These are phyloP conservation scores for Strobilomyces echinocephalus DNA, from an alignment of 768 basidiomycete genomes.

Conservation along the genomic window DNA sequence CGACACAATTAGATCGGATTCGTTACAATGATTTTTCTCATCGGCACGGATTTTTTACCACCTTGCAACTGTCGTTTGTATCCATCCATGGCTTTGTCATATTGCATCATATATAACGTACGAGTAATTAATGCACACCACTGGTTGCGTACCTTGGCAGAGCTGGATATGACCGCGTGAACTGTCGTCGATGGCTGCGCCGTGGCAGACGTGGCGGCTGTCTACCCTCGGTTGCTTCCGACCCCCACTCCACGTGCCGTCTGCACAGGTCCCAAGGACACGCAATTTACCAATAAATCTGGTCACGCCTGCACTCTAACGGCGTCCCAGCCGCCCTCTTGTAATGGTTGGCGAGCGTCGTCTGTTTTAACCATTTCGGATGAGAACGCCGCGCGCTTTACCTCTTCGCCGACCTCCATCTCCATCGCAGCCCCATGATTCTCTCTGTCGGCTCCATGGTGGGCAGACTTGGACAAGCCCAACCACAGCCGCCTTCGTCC, in stretches of 20 bases:
- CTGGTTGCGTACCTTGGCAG: slow-evolving; percentile 12
- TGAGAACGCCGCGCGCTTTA: neutral
- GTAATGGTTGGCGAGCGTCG: slow-evolving; percentile 25
- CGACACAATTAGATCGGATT: slow-evolving; percentile 17
- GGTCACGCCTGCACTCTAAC: slow-evolving; percentile 21
- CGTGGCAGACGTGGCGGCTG: slow-evolving; percentile 13
- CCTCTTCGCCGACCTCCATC: neutral
- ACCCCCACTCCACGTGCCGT: slow-evolving; percentile 23
- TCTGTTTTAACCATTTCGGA: slow-evolving; percentile 26
- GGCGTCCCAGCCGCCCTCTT: slow-evolving; percentile 8
- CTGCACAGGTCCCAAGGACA: slow-evolving; percentile 18
- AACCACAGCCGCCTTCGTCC: slow-evolving; percentile 13
- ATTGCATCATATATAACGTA: slow-evolving; percentile 15
- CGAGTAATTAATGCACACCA: slow-evolving; percentile 23
- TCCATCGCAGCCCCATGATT: slow-evolving; percentile 10
- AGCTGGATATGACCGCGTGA: slow-evolving; percentile 27
- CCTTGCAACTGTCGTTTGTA: slow-evolving; percentile 17
- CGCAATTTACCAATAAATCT: slow-evolving; percentile 22
- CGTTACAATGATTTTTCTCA: slow-evolving; percentile 4
- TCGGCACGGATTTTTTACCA: slow-evolving; percentile 2
- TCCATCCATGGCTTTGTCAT: slow-evolving; percentile 5
- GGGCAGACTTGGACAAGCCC: slow-evolving; percentile 5
- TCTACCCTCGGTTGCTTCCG: slow-evolving; percentile 11
- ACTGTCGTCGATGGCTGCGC: neutral
- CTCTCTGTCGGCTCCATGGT: slow-evolving; percentile 15